phyloP scores from a whole-genome alignment of 257 asterid species.

The Jacaranda mimosifolia region DNA sequence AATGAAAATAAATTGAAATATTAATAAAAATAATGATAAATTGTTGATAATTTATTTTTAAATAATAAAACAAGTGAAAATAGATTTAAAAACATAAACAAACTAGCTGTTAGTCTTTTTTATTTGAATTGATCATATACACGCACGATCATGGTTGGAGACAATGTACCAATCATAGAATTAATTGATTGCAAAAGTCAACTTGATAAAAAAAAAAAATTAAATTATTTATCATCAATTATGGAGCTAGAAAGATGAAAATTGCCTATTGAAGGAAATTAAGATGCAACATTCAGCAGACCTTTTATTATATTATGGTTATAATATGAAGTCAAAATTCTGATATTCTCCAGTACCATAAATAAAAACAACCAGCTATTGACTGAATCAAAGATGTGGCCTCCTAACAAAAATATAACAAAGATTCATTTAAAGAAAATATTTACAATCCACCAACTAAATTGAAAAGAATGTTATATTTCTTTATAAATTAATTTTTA shows the following conservation, averaged over 20 bases:
- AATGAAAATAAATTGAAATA: no score
- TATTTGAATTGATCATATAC: no score
- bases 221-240: neutral
- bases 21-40: no score
- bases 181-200: no score
- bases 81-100: no score
- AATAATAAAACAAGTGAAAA: no score
- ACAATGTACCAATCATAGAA: neutral
- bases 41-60: no score
- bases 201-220: neutral
- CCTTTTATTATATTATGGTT: neutral
- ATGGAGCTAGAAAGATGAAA: constrained; percentile 4
- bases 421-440: neutral
- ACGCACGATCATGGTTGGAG: no score
- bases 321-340: constrained; percentile 30
- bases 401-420: constrained; percentile 15
- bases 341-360: neutral
- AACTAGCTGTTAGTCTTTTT: no score
- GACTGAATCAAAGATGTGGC: constrained; percentile 38
- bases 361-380: neutral
- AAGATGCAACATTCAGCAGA: neutral
- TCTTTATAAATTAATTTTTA: neutral
- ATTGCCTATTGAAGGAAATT: neutral
- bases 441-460: no score
- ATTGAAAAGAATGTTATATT: no score